Evolutionary conservation across 768 basidiomycete species (phyloP).

Genomic region (Megacollybia marginata): DNA sequence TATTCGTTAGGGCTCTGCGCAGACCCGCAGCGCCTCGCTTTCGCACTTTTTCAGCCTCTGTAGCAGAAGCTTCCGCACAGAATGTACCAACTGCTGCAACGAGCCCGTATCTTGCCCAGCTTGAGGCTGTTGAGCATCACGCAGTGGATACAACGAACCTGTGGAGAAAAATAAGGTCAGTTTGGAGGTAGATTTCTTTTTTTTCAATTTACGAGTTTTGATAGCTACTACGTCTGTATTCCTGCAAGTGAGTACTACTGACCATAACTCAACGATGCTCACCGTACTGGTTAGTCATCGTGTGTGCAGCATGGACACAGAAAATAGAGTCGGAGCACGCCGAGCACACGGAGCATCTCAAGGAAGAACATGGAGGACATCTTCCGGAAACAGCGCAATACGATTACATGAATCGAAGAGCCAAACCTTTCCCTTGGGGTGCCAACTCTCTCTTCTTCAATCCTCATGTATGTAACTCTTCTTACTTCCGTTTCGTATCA

Average conservation of each 20-base stretch:
- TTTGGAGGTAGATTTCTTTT: constrained; percentile 3
- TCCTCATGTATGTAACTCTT: constrained; percentile 42
- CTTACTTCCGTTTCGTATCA: neutral
- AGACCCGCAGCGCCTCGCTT: constrained; percentile 30
- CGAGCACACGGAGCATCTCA: constrained; percentile 64
- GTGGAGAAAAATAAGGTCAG: constrained; percentile 83
- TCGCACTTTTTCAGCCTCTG: constrained; percentile 15
- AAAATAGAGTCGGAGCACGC: constrained; percentile 57
- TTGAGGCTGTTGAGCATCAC: constrained; percentile 55
- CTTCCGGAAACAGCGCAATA: constrained; percentile 67
- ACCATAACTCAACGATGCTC: constrained; percentile 3
- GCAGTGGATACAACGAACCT: constrained; percentile 66
- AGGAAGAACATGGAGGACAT: constrained; percentile 63
- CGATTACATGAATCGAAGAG: constrained; percentile 69
- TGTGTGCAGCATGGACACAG: constrained; percentile 48
- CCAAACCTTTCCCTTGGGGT: constrained; percentile 84
- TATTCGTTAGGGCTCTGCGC: constrained; percentile 31
- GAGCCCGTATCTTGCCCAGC: constrained; percentile 40
- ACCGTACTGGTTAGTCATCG: constrained; percentile 29
- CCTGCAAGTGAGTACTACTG: constrained; percentile 55
- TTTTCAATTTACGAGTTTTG: constrained; percentile 13
- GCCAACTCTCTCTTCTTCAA: constrained; percentile 80
- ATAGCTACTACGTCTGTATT: constrained; percentile 66
- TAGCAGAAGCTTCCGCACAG: constrained; percentile 23
- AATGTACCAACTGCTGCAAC: constrained; percentile 24